Evolutionary conservation across 2,329 filamentous ascomycete genomes (phyloP).

Genomic region (Ampelomyces quisqualis): DNA sequence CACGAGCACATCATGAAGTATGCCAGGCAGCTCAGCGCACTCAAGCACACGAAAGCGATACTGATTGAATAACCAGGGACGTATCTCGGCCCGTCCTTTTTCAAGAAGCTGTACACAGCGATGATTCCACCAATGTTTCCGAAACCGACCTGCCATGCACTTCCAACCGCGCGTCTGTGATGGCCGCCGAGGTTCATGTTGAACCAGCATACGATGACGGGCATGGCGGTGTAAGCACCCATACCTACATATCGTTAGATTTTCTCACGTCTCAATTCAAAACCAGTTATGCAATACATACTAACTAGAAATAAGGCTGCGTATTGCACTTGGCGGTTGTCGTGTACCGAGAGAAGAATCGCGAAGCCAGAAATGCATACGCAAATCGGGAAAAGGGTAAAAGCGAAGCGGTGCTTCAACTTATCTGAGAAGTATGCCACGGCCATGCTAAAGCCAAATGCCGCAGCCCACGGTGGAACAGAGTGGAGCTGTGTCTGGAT

Average conservation of each 20-base stretch:
- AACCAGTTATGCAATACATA: slow-evolving; percentile 27
- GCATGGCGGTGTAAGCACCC: slow-evolving; percentile 85
- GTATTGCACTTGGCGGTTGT: slow-evolving; percentile 69
- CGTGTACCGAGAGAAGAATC: slow-evolving; percentile 71
- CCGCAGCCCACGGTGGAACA: slow-evolving; percentile 65
- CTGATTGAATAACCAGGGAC: slow-evolving; percentile 74
- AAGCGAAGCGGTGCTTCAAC: slow-evolving; percentile 70
- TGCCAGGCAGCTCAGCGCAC: slow-evolving; percentile 59
- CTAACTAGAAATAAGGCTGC: slow-evolving; percentile 79
- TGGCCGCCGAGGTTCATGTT: slow-evolving; percentile 58
- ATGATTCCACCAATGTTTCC: slow-evolving; percentile 56
- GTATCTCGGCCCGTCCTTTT: slow-evolving; percentile 66
- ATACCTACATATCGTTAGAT: slow-evolving; percentile 36
- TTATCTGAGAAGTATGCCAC: slow-evolving; percentile 72
- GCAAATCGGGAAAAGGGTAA: slow-evolving; percentile 67
- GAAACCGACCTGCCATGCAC: slow-evolving; percentile 53
- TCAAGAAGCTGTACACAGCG: slow-evolving; percentile 53
- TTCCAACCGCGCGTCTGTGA: slow-evolving; percentile 51
- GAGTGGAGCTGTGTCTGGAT: slow-evolving; percentile 58
- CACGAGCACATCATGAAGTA: slow-evolving; percentile 62
- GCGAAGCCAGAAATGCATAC: slow-evolving; percentile 73
- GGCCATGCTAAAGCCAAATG: slow-evolving; percentile 77
- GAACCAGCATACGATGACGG: slow-evolving; percentile 66
- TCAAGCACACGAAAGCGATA: slow-evolving; percentile 70
- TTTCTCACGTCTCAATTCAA: too few relatives aligned